A percentile compares a stretch with the other conserved stretches of the same genome.
phyloP scores from a whole-genome alignment of 495 filamentous ascomycete genomes.

The Penicillium cinerascens region DNA sequence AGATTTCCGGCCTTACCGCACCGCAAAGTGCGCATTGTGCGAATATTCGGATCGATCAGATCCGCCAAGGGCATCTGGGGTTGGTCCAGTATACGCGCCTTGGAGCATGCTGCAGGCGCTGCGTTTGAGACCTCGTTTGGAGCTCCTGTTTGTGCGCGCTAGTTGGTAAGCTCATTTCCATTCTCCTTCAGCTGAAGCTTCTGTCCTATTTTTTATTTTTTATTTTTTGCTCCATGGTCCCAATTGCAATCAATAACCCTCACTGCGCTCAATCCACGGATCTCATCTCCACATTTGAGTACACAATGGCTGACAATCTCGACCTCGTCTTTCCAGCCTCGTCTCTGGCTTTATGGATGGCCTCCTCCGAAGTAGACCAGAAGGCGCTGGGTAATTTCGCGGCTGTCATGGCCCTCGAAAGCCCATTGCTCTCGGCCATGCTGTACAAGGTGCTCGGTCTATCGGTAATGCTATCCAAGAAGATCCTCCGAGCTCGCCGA shows the following conservation, averaged over 20 bases:
- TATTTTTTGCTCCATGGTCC: not conserved
- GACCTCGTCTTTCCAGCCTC: constrained; percentile 16
- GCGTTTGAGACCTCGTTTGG: constrained; percentile 26
- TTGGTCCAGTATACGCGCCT: constrained; percentile 18
- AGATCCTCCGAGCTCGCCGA: constrained; percentile 78
- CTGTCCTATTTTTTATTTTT: not conserved
- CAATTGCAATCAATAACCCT: not conserved
- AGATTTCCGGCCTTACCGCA: not conserved
- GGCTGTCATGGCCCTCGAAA: constrained; percentile 64
- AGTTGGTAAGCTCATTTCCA: constrained; percentile 26
- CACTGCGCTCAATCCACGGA: not conserved
- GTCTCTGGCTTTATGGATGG: constrained; percentile 62
- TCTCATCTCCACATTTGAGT: not conserved
- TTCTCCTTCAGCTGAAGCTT: not conserved
- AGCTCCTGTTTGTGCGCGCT: constrained; percentile 31
- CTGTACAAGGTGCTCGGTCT: constrained; percentile 90
- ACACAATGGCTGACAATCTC: constrained; percentile 19
- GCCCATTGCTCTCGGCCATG: constrained; percentile 70
- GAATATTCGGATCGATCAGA: not conserved
- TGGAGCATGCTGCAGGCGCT: constrained; percentile 35
- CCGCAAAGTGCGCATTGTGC: not conserved
- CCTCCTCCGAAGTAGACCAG: constrained; percentile 93
- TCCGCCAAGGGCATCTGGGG: not conserved
- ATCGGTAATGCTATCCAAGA: constrained; percentile 80
- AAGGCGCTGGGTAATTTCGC: constrained; percentile 91